Conservation (phyloP, 495 filamentous ascomycete species). For the Corynascus novoguineensis region DNA sequence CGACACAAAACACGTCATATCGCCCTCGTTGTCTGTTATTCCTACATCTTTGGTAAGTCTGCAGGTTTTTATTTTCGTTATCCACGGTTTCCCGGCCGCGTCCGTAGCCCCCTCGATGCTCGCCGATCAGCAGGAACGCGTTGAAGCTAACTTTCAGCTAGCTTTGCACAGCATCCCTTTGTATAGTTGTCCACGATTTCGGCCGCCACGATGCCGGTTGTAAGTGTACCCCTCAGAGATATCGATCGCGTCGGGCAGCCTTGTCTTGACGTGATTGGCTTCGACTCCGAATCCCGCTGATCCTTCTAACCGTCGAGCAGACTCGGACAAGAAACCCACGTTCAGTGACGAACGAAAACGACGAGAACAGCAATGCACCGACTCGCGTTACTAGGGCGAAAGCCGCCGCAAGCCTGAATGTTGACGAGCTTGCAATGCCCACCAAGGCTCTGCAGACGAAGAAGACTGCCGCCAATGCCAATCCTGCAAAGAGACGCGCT, state of each 20-base stretch:
- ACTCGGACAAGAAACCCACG: constrained; percentile 38
- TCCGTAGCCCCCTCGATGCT: neutral
- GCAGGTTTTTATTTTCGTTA: neutral
- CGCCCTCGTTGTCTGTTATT: constrained; percentile 8
- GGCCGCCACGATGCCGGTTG: constrained; percentile 45
- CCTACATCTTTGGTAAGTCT: constrained; percentile 19
- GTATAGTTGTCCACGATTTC: constrained; percentile 2
- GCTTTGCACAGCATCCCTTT: constrained; percentile 17
- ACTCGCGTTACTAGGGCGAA: constrained; percentile 90
- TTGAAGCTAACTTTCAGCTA: constrained; percentile 5
- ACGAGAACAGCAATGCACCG: constrained; percentile 69
- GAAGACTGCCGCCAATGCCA: constrained; percentile 53
- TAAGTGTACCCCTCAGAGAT: constrained; percentile 32
- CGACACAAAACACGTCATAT: constrained; percentile 12
- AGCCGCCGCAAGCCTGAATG: constrained; percentile 60
- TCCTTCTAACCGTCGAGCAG: constrained; percentile 4
- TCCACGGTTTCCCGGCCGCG: neutral
- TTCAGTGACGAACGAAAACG: constrained; percentile 81
- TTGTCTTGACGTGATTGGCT: constrained; percentile 9
- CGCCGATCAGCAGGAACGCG: neutral
- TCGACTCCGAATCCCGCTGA: neutral
- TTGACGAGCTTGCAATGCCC: constrained; percentile 48
- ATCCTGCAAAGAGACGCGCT: constrained; percentile 57
- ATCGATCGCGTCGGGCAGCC: neutral
- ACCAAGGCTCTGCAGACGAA: constrained; percentile 71